Evolutionary conservation across 2,329 filamentous ascomycete genomes (phyloP).

Genomic region (Bipolaris cookei): DNA sequence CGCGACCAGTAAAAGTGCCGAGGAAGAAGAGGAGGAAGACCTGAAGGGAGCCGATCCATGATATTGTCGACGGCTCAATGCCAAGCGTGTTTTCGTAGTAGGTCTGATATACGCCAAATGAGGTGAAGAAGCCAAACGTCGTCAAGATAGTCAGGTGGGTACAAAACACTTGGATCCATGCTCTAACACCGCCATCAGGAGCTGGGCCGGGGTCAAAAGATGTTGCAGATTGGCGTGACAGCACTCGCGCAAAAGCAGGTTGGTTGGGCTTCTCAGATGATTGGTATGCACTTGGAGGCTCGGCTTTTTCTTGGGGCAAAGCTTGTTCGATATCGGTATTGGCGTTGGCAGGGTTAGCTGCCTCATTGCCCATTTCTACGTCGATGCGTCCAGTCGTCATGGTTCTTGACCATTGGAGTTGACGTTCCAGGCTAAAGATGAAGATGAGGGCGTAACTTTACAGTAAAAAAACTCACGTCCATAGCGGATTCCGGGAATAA

Average conservation of each 20-base stretch:
- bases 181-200: slow-evolving; percentile 58
- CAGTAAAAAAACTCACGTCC: neutral
- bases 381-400: neutral
- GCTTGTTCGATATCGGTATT: slow-evolving; percentile 20
- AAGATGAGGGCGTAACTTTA: neutral
- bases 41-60: slow-evolving; percentile 44
- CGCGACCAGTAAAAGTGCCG: slow-evolving; percentile 39
- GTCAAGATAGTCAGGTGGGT: slow-evolving; percentile 62
- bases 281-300: slow-evolving; percentile 3
- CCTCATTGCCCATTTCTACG: slow-evolving; percentile 1
- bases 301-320: slow-evolving; percentile 8
- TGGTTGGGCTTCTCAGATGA: neutral
- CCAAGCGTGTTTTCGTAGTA: slow-evolving; percentile 56
- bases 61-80: slow-evolving; percentile 44
- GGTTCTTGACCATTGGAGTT: neutral
- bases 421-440: neutral
- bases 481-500: slow-evolving; percentile 4
- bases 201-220: slow-evolving; percentile 39
- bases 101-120: slow-evolving; percentile 64
- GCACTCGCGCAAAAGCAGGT: slow-evolving; percentile 23
- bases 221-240: slow-evolving; percentile 33
- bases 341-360: neutral
- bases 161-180: slow-evolving; percentile 62
- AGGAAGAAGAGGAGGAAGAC: slow-evolving; percentile 43
- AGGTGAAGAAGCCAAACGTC: slow-evolving; percentile 61